These are phyloP conservation scores for Lentinula sp. DNA, from an alignment of 768 basidiomycete species.

Conservation along the genomic window DNA sequence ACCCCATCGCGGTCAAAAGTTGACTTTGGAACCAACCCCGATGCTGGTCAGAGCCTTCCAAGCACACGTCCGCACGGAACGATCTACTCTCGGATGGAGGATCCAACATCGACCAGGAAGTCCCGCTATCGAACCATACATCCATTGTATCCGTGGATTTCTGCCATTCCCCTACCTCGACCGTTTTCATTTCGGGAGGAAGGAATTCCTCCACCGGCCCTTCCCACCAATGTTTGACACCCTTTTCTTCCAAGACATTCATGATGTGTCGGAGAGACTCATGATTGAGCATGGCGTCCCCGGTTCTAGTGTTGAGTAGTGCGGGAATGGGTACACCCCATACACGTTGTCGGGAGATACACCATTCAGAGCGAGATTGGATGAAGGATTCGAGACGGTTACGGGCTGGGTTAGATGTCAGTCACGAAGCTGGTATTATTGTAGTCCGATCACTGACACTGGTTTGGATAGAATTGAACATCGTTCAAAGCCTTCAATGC, in stretches of 20 bases:
- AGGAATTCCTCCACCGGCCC: conserved; percentile 82
- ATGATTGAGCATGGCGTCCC: conserved; percentile 57
- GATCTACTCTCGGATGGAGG: conserved; percentile 23
- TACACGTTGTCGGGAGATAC: conserved; percentile 93
- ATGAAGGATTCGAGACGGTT: conserved; percentile 87
- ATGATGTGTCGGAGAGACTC: conserved; percentile 73
- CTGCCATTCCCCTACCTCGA: conserved; percentile 37
- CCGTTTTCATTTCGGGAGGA: conserved; percentile 50
- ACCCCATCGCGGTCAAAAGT: conserved; percentile 73
- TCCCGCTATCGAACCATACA: conserved; percentile 98
- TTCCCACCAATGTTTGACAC: conserved; percentile 88
- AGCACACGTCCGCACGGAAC: conserved; percentile 73
- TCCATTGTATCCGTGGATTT: conserved; percentile 97
- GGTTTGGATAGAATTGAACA: conserved; percentile 71
- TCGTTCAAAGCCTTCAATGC: conserved; percentile 64
- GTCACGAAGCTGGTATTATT: background rate
- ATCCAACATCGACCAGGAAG: conserved; percentile 81
- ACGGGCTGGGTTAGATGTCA: conserved; percentile 46
- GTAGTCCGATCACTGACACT: conserved; percentile 41
- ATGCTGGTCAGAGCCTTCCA: conserved; percentile 97
- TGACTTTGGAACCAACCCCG: conserved; percentile 99
- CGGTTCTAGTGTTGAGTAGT: conserved; percentile 60
- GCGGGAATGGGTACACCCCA: conserved; percentile 98
- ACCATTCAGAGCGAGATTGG: conserved; percentile 92
- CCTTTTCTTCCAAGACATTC: conserved; percentile 61